phyloP scores from a whole-genome alignment of 1,284 basidiomycete species.

The Trichosporon faecale region DNA sequence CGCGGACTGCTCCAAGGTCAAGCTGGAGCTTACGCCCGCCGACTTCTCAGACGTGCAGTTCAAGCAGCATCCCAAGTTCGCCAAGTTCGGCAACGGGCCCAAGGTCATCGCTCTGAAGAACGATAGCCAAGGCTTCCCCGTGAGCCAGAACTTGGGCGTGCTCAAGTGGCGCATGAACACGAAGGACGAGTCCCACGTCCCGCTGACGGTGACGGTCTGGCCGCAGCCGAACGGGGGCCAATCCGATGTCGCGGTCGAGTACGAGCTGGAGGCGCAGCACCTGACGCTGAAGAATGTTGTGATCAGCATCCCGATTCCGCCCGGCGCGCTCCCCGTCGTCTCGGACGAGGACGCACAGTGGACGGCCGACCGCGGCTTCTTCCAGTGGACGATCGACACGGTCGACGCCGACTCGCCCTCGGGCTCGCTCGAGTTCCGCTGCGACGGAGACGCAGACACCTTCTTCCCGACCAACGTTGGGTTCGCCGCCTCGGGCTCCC shows the following conservation, averaged over 20 bases:
- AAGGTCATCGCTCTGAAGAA: constrained; percentile 83
- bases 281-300: constrained; percentile 77
- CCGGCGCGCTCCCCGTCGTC: constrained; percentile 81
- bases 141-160: constrained; percentile 78
- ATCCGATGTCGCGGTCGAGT: constrained; percentile 93
- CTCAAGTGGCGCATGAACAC: constrained; percentile 89
- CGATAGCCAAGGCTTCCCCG: constrained; percentile 74
- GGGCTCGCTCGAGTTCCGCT: constrained; percentile 84
- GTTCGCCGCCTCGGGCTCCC: constrained; percentile 74
- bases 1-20: constrained; percentile 69
- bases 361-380: constrained; percentile 74
- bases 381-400: constrained; percentile 73
- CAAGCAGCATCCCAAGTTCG: constrained; percentile 94
- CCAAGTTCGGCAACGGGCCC: constrained; percentile 66
- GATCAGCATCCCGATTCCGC: constrained; percentile 87
- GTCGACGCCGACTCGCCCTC: constrained; percentile 58
- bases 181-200: constrained; percentile 87
- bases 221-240: constrained; percentile 86
- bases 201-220: constrained; percentile 96
- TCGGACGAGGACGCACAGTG: constrained; percentile 69
- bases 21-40: constrained; percentile 64
- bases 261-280: constrained; percentile 84
- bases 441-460: constrained; percentile 71
- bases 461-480: constrained; percentile 91
- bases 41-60: constrained; percentile 76